Evolutionary conservation across 768 basidiomycete species (phyloP).

Genomic region (Russula olivacea): DNA sequence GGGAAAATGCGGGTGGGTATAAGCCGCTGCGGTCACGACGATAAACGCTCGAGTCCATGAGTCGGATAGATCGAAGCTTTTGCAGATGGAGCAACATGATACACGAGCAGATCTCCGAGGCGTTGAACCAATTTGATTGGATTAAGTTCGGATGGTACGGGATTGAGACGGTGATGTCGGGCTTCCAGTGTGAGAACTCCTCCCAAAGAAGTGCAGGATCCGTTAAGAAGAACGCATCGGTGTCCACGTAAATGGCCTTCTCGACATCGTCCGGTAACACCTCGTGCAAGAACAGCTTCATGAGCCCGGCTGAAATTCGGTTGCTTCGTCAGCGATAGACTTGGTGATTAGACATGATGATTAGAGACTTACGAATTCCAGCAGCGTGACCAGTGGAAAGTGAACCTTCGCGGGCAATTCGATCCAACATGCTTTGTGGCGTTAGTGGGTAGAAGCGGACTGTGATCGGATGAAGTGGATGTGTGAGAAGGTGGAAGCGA

Average conservation of each 20-base stretch:
- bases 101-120: slow-evolving; percentile 46
- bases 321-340: background rate
- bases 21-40: slow-evolving; percentile 29
- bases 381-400: slow-evolving; percentile 44
- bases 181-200: slow-evolving; percentile 34
- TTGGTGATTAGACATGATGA: background rate
- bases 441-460: slow-evolving; percentile 41
- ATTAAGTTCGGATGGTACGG: slow-evolving; percentile 41
- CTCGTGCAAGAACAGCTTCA: slow-evolving; percentile 51
- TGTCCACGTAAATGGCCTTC: slow-evolving; percentile 47
- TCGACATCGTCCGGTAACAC: slow-evolving; percentile 40
- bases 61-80: slow-evolving; percentile 37
- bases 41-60: slow-evolving; percentile 45
- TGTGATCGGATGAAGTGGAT: slow-evolving; percentile 35
- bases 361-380: slow-evolving; percentile 37
- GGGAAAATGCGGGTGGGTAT: slow-evolving; percentile 34
- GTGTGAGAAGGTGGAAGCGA: slow-evolving; percentile 37
- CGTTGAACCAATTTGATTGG: slow-evolving; percentile 40
- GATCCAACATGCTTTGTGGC: slow-evolving; percentile 39
- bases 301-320: slow-evolving; percentile 38
- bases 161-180: slow-evolving; percentile 39
- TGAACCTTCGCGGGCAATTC: slow-evolving; percentile 42
- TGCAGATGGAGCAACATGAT: slow-evolving; percentile 48
- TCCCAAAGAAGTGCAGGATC: slow-evolving; percentile 45
- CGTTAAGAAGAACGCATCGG: slow-evolving; percentile 45